Evolutionary conservation across 495 filamentous ascomycete genomes (phyloP), one percentile per base, ranked within the genome.

Genomic region (Pyrenula massariospora): DNA sequence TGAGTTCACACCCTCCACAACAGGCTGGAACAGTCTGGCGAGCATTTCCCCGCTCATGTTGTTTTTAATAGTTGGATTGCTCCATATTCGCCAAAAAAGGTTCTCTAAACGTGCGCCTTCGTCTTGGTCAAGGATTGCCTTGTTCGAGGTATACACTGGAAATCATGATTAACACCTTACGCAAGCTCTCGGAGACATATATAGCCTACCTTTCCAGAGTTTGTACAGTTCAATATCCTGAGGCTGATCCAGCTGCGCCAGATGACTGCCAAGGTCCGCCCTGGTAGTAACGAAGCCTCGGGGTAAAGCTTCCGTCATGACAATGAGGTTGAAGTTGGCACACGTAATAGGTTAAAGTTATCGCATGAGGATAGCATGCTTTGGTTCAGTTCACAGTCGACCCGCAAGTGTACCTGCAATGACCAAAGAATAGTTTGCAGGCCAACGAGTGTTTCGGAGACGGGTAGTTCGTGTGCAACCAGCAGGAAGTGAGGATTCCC

Each of bases 51-150:
- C 65, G 24, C 59, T 62, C 10, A 77, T 54, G 0, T 60, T 62
- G 10, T 54, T 48, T 11, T 55, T 61, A 10, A 78, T 58, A 10
- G 50, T 55, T 8, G 66, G 54, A 20, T 62, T 75, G 53, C 72
- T 62, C 73, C 72, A 77, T 36, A 80, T 74, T 48, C 77, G 66
- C 78, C 77, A 80, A 59, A 80, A 80, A 52, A 80, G 67, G 57
- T 78, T 76, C 56, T 78, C 75, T 15, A 82, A 63, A 58, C 78
- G 63, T 54, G 59, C 57, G 15, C 76, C 76, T 2, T 66, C 64
- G 22, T 74, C 67, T 49, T 69, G 66, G 59, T 67, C 58, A 53
- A 77, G 61, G 42, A 68, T 63, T 36, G 66, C 56, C 22, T 67
- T 59, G 60, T 73, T 74, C 8, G 67, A 66, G 52, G 62, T 65